Evolutionary conservation across 768 basidiomycete species (phyloP).

Genomic region (Lanmaoa rubissima): DNA sequence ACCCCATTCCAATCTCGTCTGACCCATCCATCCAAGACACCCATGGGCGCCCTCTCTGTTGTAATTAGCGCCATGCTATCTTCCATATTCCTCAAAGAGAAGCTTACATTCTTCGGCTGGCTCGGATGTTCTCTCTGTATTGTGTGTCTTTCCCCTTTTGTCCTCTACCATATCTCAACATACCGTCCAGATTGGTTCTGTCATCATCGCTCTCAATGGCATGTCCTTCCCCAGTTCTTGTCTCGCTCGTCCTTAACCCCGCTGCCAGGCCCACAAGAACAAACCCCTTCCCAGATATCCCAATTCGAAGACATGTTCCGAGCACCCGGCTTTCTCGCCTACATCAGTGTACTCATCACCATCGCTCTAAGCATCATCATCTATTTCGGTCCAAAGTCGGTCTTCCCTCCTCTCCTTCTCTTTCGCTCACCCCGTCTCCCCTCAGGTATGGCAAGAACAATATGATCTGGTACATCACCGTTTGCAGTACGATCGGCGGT

Average conservation of each 20-base stretch:
- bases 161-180: not conserved
- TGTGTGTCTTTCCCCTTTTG: constrained; percentile 44
- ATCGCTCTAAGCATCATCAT: constrained; percentile 71
- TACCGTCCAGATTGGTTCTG: constrained; percentile 64
- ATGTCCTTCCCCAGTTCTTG: constrained; percentile 8
- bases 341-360: constrained; percentile 59
- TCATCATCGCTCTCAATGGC: constrained; percentile 90
- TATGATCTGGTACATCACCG: constrained; percentile 93
- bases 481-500: constrained; percentile 97
- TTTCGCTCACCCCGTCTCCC: not conserved
- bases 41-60: constrained; percentile 93
- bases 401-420: constrained; percentile 4
- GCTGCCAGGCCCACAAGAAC: constrained; percentile 61
- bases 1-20: not conserved
- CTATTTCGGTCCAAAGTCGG: constrained; percentile 77
- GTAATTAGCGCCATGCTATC: constrained; percentile 93
- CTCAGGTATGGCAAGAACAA: constrained; percentile 80
- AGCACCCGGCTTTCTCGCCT: constrained; percentile 78
- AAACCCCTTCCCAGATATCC: constrained; percentile 63
- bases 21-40: constrained; percentile 53
- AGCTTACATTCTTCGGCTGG: constrained; percentile 95
- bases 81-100: constrained; percentile 91
- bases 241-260: not conserved
- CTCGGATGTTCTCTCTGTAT: constrained; percentile 91
- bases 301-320: constrained; percentile 80